phyloP scores from a whole-genome alignment of 2,329 filamentous ascomycete species.

The Talaromyces piceae region DNA sequence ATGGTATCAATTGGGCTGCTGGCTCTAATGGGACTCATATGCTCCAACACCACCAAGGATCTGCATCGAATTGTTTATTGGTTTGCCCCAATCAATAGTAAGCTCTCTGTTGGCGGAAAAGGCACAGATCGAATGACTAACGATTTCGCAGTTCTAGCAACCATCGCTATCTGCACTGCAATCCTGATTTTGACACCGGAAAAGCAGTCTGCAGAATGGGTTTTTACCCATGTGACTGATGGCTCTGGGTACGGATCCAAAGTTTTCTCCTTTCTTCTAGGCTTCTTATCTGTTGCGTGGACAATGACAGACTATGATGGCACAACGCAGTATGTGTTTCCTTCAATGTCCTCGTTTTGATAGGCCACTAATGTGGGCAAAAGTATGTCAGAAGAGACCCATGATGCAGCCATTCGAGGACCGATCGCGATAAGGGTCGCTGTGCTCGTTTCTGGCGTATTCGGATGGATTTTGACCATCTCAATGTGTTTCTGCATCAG shows the following conservation, averaged over 20 bases:
- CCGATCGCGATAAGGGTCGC: slow-evolving; percentile 53
- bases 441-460: slow-evolving; percentile 51
- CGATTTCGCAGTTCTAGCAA: slow-evolving; percentile 44
- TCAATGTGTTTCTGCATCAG: slow-evolving; percentile 57
- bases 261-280: slow-evolving; percentile 55
- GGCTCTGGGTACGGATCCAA: slow-evolving; percentile 57
- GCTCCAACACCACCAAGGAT: slow-evolving; percentile 54
- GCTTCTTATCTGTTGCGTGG: slow-evolving; percentile 39
- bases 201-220: slow-evolving; percentile 52
- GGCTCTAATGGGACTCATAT: slow-evolving; percentile 51
- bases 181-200: slow-evolving; percentile 53
- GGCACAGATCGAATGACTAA: neutral
- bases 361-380: slow-evolving; percentile 9
- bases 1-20: slow-evolving; percentile 51
- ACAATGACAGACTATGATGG: slow-evolving; percentile 65
- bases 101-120: slow-evolving; percentile 12
- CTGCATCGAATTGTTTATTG: slow-evolving; percentile 55
- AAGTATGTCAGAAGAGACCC: slow-evolving; percentile 60
- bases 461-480: slow-evolving; percentile 58
- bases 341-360: neutral
- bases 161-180: slow-evolving; percentile 52
- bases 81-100: slow-evolving; percentile 61
- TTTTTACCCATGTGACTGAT: slow-evolving; percentile 55
- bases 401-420: slow-evolving; percentile 54
- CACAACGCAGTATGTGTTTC: slow-evolving; percentile 50